Percentiles rank a stretch among this genome's conserved stretches.
Evolutionary conservation across 1,139 yeast genomes (phyloP).

Genomic region (Hansenula lynferdii): DNA sequence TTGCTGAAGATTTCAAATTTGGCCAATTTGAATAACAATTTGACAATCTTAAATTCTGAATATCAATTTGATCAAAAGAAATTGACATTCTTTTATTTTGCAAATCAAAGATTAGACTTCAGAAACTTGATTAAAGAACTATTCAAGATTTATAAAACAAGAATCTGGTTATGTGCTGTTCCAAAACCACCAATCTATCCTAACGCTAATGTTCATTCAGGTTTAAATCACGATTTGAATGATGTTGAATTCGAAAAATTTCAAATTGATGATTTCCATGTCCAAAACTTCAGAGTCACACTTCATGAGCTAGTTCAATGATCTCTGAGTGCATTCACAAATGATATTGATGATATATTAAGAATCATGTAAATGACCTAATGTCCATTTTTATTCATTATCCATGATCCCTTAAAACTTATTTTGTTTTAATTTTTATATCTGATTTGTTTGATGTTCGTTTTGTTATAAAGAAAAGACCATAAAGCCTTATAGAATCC

Average conservation of each 20-base stretch:
- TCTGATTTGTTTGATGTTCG: no score
- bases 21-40: conserved; percentile 21
- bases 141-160: conserved; percentile 88
- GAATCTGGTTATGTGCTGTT: conserved; percentile 97
- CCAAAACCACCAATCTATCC: conserved; percentile 10
- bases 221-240: conserved; percentile 2
- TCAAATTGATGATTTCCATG: conserved; percentile 27
- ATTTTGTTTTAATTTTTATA: no score
- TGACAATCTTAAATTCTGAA: conserved; percentile 68
- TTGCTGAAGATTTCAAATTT: conserved; percentile 21
- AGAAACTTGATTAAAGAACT: conserved; percentile 88
- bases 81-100: conserved; percentile 77
- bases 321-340: no score
- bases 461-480: no score
- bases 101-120: conserved; percentile 80
- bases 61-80: conserved; percentile 95
- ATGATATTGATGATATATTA: conserved; percentile 1
- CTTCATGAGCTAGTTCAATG: conserved; percentile 11
- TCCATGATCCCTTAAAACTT: no score
- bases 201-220: neutral
- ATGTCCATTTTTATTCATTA: no score
- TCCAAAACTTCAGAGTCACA: conserved; percentile 24
- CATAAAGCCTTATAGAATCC: no score
- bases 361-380: no score
- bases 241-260: conserved; percentile 12